phyloP scores from a whole-genome alignment of 2,329 filamentous ascomycete species.

The Graphium sp. region DNA sequence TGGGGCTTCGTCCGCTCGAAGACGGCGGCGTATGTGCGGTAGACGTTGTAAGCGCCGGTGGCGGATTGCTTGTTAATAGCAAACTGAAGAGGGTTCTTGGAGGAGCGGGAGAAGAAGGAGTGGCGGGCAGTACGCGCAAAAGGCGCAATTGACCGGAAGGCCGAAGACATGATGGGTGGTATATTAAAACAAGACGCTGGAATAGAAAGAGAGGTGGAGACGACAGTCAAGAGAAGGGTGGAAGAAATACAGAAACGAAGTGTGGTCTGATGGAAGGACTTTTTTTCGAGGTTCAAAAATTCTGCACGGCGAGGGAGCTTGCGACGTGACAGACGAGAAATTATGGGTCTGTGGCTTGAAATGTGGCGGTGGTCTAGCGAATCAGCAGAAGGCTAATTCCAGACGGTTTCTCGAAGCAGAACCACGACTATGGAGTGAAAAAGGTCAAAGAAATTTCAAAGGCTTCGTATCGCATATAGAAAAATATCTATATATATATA shows the following conservation, averaged over 20 bases:
- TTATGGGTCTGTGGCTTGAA: no score
- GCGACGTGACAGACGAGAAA: no score
- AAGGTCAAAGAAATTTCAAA: no score
- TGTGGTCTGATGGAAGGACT: no score
- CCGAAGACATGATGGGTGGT: slow-evolving; percentile 54
- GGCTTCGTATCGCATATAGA: no score
- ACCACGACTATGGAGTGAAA: no score
- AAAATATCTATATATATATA: no score
- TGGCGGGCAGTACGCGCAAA: slow-evolving; percentile 69
- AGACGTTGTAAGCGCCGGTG: slow-evolving; percentile 47
- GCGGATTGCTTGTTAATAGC: slow-evolving; percentile 45
- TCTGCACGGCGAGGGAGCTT: no score
- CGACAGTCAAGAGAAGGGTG: not conserved
- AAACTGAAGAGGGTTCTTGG: slow-evolving; percentile 61
- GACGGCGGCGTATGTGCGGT: slow-evolving; percentile 47
- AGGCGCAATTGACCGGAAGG: slow-evolving; percentile 62
- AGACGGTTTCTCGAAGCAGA: no score
- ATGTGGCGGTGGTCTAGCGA: no score
- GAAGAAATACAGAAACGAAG: not conserved
- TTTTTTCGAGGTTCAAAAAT: no score
- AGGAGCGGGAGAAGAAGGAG: slow-evolving; percentile 51
- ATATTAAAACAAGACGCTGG: not conserved
- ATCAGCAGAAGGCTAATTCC: no score
- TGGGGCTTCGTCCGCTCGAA: slow-evolving; percentile 92
- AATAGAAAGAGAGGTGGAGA: not conserved